These are phyloP conservation scores for Cenchrus americanus DNA, from an alignment of 176 grass and related monocot genomes.

Conservation along the genomic window DNA sequence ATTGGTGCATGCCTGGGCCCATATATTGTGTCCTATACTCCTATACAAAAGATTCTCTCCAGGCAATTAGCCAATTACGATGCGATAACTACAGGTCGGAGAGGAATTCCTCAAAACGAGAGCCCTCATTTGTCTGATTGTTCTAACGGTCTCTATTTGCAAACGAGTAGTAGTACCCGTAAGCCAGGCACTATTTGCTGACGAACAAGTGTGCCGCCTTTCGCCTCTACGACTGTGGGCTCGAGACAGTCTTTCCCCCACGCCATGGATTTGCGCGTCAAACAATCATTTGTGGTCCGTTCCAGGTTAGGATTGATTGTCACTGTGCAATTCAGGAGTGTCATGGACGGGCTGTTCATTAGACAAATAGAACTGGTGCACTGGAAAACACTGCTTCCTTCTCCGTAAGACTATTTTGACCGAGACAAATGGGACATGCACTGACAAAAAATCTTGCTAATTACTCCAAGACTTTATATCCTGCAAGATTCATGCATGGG, in stretches of 20 bases:
- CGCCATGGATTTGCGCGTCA: constrained; percentile 23
- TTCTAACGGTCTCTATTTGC: constrained; percentile 32
- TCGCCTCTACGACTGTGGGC: constrained; percentile 24
- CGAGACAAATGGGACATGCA: not conserved
- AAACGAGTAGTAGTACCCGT: not conserved
- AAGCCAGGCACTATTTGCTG: constrained; percentile 34
- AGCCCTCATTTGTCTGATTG: constrained; percentile 32
- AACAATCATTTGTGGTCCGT: constrained; percentile 48
- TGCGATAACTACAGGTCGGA: constrained; percentile 11
- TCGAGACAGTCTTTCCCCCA: not conserved
- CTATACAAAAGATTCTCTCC: constrained; percentile 13
- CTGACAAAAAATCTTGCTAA: not conserved
- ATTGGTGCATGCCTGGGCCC: not conserved
- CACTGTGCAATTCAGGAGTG: not conserved
- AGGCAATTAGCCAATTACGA: constrained; percentile 25
- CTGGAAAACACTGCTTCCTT: not conserved
- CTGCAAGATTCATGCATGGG: not conserved
- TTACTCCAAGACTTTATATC: not conserved
- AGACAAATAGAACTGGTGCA: not conserved
- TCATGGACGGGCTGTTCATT: not conserved
- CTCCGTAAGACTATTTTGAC: not conserved
- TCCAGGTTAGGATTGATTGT: constrained; percentile 8
- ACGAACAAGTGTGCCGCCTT: constrained; percentile 36
- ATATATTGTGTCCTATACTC: not conserved
- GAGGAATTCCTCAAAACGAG: constrained; percentile 44